A percentile compares a stretch with the other conserved stretches of the same genome.
phyloP scores from a whole-genome alignment of 257 asterid species.

The Nyctanthes arbortristis region DNA sequence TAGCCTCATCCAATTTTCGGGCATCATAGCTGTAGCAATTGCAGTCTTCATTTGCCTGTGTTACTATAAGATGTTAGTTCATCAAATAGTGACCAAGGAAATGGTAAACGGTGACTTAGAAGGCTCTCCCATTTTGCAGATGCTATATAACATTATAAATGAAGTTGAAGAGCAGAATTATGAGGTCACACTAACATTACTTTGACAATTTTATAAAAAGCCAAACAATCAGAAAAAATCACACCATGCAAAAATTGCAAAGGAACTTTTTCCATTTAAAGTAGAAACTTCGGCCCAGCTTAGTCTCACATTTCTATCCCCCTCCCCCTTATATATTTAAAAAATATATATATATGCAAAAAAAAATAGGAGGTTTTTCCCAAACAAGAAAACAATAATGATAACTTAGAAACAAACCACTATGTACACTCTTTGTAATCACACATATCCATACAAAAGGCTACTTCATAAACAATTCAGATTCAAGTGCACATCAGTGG shows the following conservation, averaged over 20 bases:
- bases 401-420: not conserved
- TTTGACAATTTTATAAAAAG: not conserved
- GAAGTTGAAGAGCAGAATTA: not conserved
- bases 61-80: slow-evolving; percentile 18
- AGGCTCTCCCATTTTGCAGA: slow-evolving; percentile 6
- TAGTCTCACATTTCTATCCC: too few relatives aligned
- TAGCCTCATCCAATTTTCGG: slow-evolving; percentile 77
- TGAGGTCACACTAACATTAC: not conserved
- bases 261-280: slow-evolving; percentile 4
- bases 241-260: not conserved
- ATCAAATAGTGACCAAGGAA: slow-evolving; percentile 10
- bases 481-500: not conserved
- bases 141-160: not conserved
- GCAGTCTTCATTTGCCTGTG: slow-evolving; percentile 92
- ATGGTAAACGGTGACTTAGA: not conserved
- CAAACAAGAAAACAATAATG: not conserved
- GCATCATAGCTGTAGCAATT: slow-evolving; percentile 87
- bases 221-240: not conserved
- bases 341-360: too few relatives aligned
- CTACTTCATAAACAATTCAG: not conserved
- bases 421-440: not conserved
- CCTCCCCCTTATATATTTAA: too few relatives aligned
- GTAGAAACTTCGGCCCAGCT: too few relatives aligned
- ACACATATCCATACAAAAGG: not conserved
- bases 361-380: too few relatives aligned